A percentile compares a stretch with the other conserved stretches of the same genome.
phyloP scores from a whole-genome alignment of 257 asterid genomes.

The Jacaranda copaia region DNA sequence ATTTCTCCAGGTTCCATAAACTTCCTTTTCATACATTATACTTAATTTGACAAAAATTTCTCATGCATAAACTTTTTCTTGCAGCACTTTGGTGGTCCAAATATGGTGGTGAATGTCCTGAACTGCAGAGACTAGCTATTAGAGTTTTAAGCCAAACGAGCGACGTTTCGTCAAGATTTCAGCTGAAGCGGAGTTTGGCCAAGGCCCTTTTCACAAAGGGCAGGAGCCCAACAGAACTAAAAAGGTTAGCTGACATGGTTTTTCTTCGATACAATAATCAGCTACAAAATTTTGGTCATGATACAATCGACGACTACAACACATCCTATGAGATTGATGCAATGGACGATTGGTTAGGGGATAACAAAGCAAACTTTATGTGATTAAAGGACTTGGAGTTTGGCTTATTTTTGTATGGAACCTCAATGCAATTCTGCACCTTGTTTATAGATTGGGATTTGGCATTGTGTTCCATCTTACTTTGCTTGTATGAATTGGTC shows the following conservation, averaged over 20 bases:
- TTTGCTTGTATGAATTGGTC: background rate
- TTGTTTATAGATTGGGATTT: background rate
- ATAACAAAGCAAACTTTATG: background rate
- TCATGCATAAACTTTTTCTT: background rate
- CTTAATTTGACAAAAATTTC: background rate
- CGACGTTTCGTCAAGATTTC: slow-evolving; percentile 55
- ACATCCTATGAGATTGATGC: slow-evolving; percentile 31
- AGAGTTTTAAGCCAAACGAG: slow-evolving; percentile 69
- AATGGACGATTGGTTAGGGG: slow-evolving; percentile 45
- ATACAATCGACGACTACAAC: slow-evolving; percentile 15
- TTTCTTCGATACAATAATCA: slow-evolving; percentile 61
- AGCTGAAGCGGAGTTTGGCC: slow-evolving; percentile 50
- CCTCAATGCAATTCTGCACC: background rate
- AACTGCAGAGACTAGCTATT: slow-evolving; percentile 62
- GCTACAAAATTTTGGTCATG: slow-evolving; percentile 46
- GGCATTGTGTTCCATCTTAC: no score
- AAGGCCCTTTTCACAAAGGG: slow-evolving; percentile 45
- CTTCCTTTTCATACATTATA: no score
- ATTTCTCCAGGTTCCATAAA: slow-evolving; percentile 52
- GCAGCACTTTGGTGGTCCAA: slow-evolving; percentile 74
- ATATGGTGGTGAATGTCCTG: slow-evolving; percentile 55
- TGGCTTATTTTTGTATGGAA: background rate
- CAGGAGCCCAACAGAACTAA: slow-evolving; percentile 39
- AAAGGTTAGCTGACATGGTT: slow-evolving; percentile 43
- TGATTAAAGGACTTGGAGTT: background rate